Evolutionary conservation across 1,139 yeast species (phyloP), one percentile per base, ranked within the genome.

Genomic region (Debaryomycetaceae sp.): DNA sequence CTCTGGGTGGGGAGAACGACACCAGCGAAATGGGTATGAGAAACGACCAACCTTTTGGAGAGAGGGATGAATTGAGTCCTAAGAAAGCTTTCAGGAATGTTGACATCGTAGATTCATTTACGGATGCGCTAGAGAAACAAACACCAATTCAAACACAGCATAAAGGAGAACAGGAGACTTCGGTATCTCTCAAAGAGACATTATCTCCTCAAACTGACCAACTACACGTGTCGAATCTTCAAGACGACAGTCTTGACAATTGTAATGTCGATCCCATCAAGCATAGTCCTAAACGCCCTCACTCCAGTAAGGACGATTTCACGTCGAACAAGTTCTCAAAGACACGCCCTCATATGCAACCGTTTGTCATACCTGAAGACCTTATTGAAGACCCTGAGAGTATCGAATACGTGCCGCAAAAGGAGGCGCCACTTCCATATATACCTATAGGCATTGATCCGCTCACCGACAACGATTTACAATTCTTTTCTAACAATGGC

Each of bases 191-290:
- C 37, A 22, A 22, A 11, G 45, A 46, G 35, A 65, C 69, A 1
- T 40, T 62, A 33, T 48, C 62, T n/a, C 38, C 50, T 2, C 47
- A 50, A 5, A 65, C 70, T 6, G 43, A 45, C 3, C 39, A 43
- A 14, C 57, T 72, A 34, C 62, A 64, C 50, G 57, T 61, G 3
- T 52, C 60, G 9, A 53, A 62, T 38, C 42, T 60, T 13, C 45
- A 46, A 5, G 38, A 44, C 4, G 50, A 46, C 22, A 61, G 57
- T 43, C 42, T 51, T 20, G 49, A 54, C 35, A 44, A 42, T 41
- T 54, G 51, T 37, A 60, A 68, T 46, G 69, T 61, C 8, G 77
- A 72, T 46, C 77, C 77, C 0, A 49, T 63, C 20, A 71, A 70
- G 44, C 52, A 53, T 40, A 42, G 49, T 22, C 37, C 42, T 7